Conservation (phyloP, 176 grass and related monocot species). For the Oryza glaberrima region DNA sequence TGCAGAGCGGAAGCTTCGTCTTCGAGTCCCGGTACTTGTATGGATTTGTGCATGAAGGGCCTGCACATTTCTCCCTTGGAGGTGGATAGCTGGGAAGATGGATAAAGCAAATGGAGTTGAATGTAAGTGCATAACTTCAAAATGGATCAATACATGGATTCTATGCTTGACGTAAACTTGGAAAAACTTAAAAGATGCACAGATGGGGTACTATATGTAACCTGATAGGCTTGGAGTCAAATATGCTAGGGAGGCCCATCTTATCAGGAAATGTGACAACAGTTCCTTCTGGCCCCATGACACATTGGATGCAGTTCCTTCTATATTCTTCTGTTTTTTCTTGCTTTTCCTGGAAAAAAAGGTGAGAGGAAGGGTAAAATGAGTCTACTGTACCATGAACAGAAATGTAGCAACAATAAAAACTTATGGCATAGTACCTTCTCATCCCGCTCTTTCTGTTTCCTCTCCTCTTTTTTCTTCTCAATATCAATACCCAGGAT, state of each 20-base stretch:
- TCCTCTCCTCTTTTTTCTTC: conserved; percentile 80
- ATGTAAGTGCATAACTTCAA: background rate
- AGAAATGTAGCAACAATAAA: background rate
- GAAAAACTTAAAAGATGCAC: background rate
- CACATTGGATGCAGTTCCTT: conserved; percentile 61
- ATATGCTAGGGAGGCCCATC: conserved; percentile 73
- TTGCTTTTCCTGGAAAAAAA: conserved; percentile 48
- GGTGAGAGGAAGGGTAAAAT: conserved; percentile 1
- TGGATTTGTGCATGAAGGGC: conserved; percentile 72
- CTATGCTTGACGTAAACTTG: conserved; percentile 11
- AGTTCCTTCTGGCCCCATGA: conserved; percentile 62
- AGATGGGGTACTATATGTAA: conserved; percentile 17
- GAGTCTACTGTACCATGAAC: background rate
- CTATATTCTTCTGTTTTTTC: conserved; percentile 50
- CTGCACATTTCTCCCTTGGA: conserved; percentile 94
- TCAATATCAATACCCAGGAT: conserved; percentile 76
- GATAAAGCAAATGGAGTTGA: conserved; percentile 24
- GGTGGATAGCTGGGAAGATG: conserved; percentile 77
- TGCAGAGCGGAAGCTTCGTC: conserved; percentile 86
- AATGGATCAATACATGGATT: background rate
- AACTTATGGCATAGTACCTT: conserved; percentile 42
- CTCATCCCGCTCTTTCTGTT: conserved; percentile 60
- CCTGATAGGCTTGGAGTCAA: conserved; percentile 72
- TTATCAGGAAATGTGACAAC: conserved; percentile 64
- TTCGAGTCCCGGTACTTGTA: conserved; percentile 97